phyloP scores from a whole-genome alignment of 2,329 filamentous ascomycete species.

The Alternaria tenuissima region DNA sequence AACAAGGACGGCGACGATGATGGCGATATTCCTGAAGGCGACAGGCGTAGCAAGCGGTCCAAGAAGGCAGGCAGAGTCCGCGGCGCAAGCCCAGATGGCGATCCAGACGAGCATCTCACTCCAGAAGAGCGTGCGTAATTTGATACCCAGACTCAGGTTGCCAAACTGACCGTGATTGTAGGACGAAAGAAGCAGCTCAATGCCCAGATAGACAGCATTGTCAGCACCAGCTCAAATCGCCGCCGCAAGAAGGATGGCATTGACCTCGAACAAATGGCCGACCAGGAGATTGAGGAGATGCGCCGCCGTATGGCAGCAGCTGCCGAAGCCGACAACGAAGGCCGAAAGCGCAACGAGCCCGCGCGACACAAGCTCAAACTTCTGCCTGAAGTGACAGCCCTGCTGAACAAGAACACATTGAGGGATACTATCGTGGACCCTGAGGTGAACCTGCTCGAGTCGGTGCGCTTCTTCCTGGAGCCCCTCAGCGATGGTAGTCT shows the following conservation, averaged over 20 bases:
- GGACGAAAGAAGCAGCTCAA: constrained; percentile 82
- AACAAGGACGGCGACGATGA: constrained; percentile 57
- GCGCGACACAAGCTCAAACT: constrained; percentile 94
- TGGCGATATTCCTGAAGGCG: constrained; percentile 62
- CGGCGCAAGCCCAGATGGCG: constrained; percentile 60
- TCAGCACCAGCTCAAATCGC: constrained; percentile 81
- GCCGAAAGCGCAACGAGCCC: constrained; percentile 79
- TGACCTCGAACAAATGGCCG: constrained; percentile 88
- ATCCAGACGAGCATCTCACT: constrained; percentile 79
- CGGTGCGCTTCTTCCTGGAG: constrained; percentile 96
- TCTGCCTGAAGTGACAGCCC: constrained; percentile 84
- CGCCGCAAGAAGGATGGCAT: constrained; percentile 85
- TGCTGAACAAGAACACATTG: constrained; percentile 89
- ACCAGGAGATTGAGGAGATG: constrained; percentile 87
- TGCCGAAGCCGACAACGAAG: constrained; percentile 84
- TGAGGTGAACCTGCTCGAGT: constrained; percentile 92
- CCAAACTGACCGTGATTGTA: constrained; percentile 42
- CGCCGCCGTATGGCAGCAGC: constrained; percentile 91
- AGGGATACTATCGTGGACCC: constrained; percentile 88
- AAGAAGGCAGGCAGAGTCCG: constrained; percentile 50
- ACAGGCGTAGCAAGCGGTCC: constrained; percentile 62
- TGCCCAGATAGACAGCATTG: constrained; percentile 83
- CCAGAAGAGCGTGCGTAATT: constrained; percentile 77
- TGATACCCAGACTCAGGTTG: background rate
- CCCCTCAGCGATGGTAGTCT: constrained; percentile 92